Conservation (phyloP, 225 moss, liverwort and hornwort genomes). For the Physcomitrellopsis africana region DNA sequence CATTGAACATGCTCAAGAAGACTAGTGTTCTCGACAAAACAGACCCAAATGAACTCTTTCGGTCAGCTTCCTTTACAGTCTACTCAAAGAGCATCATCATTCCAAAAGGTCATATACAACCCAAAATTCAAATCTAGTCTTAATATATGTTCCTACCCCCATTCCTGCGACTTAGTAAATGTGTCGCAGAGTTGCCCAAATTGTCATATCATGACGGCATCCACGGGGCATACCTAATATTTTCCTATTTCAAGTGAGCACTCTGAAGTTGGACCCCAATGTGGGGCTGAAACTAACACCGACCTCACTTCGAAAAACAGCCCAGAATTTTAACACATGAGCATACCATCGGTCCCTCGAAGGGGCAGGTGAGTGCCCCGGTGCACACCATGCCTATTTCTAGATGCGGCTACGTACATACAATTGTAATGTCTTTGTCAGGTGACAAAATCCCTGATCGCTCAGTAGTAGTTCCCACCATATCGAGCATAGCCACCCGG, state of each 20-base stretch:
- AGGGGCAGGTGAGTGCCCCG: no score
- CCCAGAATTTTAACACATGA: background rate
- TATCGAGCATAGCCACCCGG: slow-evolving; percentile 38
- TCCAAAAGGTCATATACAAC: no score
- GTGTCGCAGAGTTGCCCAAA: no score
- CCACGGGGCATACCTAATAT: no score
- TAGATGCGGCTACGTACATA: slow-evolving; percentile 3
- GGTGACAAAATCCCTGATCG: slow-evolving; percentile 1
- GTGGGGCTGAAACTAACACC: slow-evolving; percentile 7
- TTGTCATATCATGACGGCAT: no score
- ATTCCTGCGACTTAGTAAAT: no score
- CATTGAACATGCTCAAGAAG: background rate
- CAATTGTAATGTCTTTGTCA: background rate
- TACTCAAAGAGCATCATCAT: no score
- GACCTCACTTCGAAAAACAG: background rate
- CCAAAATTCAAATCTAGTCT: no score
- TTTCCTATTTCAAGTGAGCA: background rate
- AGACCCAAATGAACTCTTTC: background rate
- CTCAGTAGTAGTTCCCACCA: slow-evolving; percentile 32
- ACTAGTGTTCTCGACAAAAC: background rate
- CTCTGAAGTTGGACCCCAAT: slow-evolving; percentile 8
- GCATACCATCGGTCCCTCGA: background rate
- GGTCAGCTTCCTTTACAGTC: no score
- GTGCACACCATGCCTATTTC: background rate
- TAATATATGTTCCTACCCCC: no score